Conservation (phyloP, 139 green algal species). For the Chlorella sp. region DNA sequence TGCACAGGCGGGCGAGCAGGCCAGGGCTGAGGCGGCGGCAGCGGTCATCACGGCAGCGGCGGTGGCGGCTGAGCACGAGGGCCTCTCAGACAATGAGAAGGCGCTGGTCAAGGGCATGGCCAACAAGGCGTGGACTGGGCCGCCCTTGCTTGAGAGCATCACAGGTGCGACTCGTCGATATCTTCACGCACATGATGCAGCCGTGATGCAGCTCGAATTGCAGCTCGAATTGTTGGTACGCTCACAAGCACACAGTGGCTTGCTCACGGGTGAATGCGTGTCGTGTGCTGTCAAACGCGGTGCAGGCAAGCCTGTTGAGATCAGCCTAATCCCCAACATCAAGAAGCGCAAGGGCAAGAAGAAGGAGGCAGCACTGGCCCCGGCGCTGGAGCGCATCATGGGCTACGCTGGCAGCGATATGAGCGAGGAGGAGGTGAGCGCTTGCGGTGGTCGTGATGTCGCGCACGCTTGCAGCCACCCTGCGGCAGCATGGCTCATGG, state of each 20-base stretch:
- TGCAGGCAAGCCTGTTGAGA: background rate
- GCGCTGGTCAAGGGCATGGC: slow-evolving; percentile 57
- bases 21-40: background rate
- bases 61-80: background rate
- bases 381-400: slow-evolving; percentile 57
- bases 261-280: too few species aligned
- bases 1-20: background rate
- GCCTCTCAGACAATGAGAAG: slow-evolving; percentile 41
- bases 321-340: slow-evolving; percentile 20
- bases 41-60: background rate
- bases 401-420: slow-evolving; percentile 47
- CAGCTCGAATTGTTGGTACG: too few species aligned
- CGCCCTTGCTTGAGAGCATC: slow-evolving; percentile 54
- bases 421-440: slow-evolving; percentile 26
- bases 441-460: too few species aligned
- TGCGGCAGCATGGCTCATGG: too few species aligned
- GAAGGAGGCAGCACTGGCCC: slow-evolving; percentile 37
- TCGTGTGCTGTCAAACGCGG: too few species aligned
- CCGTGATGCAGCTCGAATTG: too few species aligned
- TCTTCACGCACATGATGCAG: too few species aligned
- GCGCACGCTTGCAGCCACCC: too few species aligned
- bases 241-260: too few species aligned
- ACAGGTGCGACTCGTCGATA: slow-evolving; percentile 1
- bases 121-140: slow-evolving; percentile 50
- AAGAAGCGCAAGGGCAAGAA: slow-evolving; percentile 70